phyloP scores from a whole-genome alignment of 2,329 filamentous ascomycete species.

The Furcasterigmium furcatum region DNA sequence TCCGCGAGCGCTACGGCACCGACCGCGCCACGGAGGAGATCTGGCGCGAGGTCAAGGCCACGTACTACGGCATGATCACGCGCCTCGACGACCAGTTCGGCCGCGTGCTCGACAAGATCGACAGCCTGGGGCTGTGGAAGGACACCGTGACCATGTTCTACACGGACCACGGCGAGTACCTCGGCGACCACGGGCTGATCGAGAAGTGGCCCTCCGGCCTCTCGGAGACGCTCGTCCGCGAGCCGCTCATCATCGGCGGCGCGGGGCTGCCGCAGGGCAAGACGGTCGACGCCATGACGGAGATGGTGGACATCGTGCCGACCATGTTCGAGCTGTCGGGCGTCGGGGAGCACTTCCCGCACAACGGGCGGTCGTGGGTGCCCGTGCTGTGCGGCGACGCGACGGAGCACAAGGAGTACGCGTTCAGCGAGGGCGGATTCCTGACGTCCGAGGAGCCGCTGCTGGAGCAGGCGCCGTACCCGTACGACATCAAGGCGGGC shows the following conservation, averaged over 20 bases:
- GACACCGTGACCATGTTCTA: constrained; percentile 38
- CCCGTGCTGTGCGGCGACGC: constrained; percentile 18
- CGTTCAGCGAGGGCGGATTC: constrained; percentile 41
- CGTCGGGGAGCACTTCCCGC: constrained; percentile 31
- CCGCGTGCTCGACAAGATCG: constrained; percentile 25
- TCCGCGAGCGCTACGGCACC: constrained; percentile 31
- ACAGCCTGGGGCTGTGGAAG: constrained; percentile 27
- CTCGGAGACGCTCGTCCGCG: constrained; percentile 33
- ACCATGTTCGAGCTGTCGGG: constrained; percentile 34
- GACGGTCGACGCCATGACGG: constrained; percentile 25
- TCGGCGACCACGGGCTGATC: constrained; percentile 41
- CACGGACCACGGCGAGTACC: constrained; percentile 40
- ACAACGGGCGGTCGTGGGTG: constrained; percentile 33
- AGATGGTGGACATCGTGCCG: constrained; percentile 42
- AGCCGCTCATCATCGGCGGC: constrained; percentile 40
- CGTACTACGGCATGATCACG: constrained; percentile 42
- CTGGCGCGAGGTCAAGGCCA: constrained; percentile 38
- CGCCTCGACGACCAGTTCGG: constrained; percentile 42
- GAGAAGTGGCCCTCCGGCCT: constrained; percentile 44
- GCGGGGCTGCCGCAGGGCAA: constrained; percentile 30
- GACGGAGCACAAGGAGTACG: constrained; percentile 28
- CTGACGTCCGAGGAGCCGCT: constrained; percentile 38
- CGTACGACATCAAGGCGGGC: constrained; percentile 39
- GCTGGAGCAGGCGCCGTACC: constrained; percentile 35
- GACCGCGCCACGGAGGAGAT: constrained; percentile 32